Base-by-base conservation (phyloP, 2,329 filamentous ascomycete species). In the Paraphaeosphaeria minitans region DNA sequence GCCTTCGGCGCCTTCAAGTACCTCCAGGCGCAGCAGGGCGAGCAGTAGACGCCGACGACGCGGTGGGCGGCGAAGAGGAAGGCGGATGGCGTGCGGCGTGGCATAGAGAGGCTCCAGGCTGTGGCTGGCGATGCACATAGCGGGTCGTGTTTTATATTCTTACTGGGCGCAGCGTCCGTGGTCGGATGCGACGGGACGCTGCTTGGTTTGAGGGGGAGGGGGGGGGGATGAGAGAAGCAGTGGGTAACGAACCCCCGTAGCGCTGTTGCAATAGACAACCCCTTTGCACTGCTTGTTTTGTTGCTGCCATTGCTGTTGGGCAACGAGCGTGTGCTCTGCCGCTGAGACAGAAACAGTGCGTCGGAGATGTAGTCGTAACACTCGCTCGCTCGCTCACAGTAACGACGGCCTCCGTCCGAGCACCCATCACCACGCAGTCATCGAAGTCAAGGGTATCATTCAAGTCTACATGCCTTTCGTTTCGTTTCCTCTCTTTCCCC, bases 1-100 rank as follows among this genome's bases (percentile, higher is more conserved):
- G 92, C 91, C 64, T 98, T 92, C 81, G 85, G 85, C 69, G 91
- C 85, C 71, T 97, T 94, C 84, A 89, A 93, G 80, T 96, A 95
- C 83, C 78, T 96, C 70, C 88, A 94, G 82, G 80, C 83, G 56
- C 67, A 73, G 65, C 64, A 70, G 62, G 63, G 51, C 6, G 41
- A 53, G 51, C 51, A 45, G 51, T 53, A 53, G 29, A 24, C 22
- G 9, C n/a, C 12, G 33, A 5, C n/a, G 9, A 41, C 29, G 29
- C 6, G 29, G 10, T 24, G 33, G 24, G n/a, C 4, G 13, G 21
- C 3, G 22, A 13, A 29, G 4, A 21, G 6, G 39, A 8, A 24
- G 29, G 29, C 19, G 39, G 37, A 21, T 13, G n/a, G 16, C 4
- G 16, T 5, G 13, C 2, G 13, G 35, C 8, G 16, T 43, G 41